A percentile compares a stretch with the other conserved stretches of the same genome.
Evolutionary conservation across 805 yeast species (phyloP).

Genomic region (Ogataea kodamae): DNA sequence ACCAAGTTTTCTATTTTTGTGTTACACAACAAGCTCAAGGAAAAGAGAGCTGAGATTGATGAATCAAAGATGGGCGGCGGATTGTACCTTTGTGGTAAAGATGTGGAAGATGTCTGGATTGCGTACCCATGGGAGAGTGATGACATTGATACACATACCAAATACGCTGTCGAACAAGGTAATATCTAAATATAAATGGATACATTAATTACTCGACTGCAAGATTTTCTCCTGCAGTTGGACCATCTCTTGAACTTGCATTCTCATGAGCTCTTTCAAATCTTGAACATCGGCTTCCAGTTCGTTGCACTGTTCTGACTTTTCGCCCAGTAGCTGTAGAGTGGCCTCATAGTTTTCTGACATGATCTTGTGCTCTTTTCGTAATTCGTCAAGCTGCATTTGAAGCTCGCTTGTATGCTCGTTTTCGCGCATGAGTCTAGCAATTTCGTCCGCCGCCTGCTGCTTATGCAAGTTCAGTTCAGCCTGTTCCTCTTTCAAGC

Average conservation of each 20-base stretch:
- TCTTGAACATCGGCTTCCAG: conserved; percentile 84
- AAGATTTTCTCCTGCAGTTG: conserved; percentile 47
- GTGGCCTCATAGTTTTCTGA: conserved; percentile 40
- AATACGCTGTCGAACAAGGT: conserved; percentile 62
- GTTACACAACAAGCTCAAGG: conserved; percentile 78
- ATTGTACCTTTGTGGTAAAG: conserved; percentile 68
- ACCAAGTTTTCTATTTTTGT: conserved; percentile 77
- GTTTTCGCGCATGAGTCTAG: conserved; percentile 52
- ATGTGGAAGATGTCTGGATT: conserved; percentile 77
- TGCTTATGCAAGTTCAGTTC: conserved; percentile 56
- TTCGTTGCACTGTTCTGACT: conserved; percentile 81
- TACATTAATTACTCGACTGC: conserved; percentile 5
- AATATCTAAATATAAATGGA: conserved; percentile 36
- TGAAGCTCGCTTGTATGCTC: conserved; percentile 40
- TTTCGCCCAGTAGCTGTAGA: conserved; percentile 77
- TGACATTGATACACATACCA: conserved; percentile 77
- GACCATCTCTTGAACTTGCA: conserved; percentile 85
- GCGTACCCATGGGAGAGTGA: conserved; percentile 89
- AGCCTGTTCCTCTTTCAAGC: conserved; percentile 60
- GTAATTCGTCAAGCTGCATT: conserved; percentile 21
- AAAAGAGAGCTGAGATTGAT: conserved; percentile 73
- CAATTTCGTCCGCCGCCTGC: conserved; percentile 63
- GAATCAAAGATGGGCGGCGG: conserved; percentile 57
- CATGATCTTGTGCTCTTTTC: conserved; percentile 18
- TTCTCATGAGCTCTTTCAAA: conserved; percentile 75